Base-by-base conservation (phyloP, 192 early-diverging fungal genomes). In the Mortierella hygrophila region DNA sequence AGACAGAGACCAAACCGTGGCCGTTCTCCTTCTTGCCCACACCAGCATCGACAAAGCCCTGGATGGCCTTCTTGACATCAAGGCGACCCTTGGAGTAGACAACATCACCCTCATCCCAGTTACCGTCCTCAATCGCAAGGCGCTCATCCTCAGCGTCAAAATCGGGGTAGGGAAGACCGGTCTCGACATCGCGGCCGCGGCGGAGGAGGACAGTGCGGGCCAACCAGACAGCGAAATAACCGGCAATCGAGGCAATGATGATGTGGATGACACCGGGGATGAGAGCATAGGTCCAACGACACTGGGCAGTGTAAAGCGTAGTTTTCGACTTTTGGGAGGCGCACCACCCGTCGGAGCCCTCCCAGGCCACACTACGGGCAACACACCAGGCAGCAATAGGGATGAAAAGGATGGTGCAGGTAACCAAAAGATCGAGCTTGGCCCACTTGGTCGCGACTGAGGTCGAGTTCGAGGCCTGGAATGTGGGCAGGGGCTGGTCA, bases 41-140 rank as follows among this genome's bases (percentile, higher is more conserved):
- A 60, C 84, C 84, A 23, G 84, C 78, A 10, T 81, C 79, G 21
- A 86, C 84, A 75, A 86, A 86, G 47, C 65, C 63, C 49, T 86
- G 84, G 54, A 86, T 81, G 10, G 57, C 75, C 76, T 81, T 80
- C 84, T 86, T 86, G 63, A 86, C 84, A 81, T 86, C 84, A 16
- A 86, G 26, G 29, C 84, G 84, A 23, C 84, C 84, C 40, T 76
- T 72, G 10, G 84, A 63, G 72, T 86, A 86, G 21, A 86, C 75
- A 8, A 86, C 84, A 81, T 86, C 84, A 18, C 84, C 84, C 42
- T 86, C 84, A 37, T 86, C 84, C 84, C 84, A 86, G 79, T 86
- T 86, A 15, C 84, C 84, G n/a, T 86, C 84, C 76, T 86, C 84
- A 57, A 70, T 52, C 26, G 79, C 18, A 2, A 77, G 68, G 16